These are phyloP conservation scores for Lasiodiplodia sp. DNA, from an alignment of 2,329 filamentous ascomycete species.

Conservation along the genomic window DNA sequence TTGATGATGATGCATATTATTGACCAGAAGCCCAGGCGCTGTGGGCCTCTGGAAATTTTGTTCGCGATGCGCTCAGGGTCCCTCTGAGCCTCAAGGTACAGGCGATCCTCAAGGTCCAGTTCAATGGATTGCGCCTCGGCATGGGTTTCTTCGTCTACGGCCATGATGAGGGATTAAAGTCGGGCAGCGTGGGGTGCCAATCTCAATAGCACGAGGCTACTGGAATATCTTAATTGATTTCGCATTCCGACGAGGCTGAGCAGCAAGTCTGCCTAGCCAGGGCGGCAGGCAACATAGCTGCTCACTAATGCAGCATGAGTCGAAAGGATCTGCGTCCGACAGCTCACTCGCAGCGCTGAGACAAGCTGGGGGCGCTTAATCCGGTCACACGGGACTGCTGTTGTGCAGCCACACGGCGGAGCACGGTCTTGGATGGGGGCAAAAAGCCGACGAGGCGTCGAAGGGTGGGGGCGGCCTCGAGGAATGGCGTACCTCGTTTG, in stretches of 20 bases:
- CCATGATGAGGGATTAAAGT: conserved; percentile 17
- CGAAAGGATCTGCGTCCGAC: neutral
- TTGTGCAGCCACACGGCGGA: conserved; percentile 1
- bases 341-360: neutral
- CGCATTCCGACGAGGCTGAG: conserved; percentile 4
- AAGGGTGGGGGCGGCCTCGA: neutral
- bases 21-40: conserved; percentile 32
- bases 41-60: conserved; percentile 31
- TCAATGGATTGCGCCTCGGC: conserved; percentile 30
- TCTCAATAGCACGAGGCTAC: neutral
- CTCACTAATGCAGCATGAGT: conserved; percentile 17
- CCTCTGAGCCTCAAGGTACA: conserved; percentile 28
- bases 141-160: conserved; percentile 9
- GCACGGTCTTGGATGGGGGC: neutral
- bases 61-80: conserved; percentile 32
- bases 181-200: neutral
- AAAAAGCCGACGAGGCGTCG: neutral
- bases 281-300: neutral
- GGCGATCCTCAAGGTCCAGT: conserved; percentile 28
- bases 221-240: conserved; percentile 6
- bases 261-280: conserved; percentile 13
- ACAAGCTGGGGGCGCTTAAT: neutral
- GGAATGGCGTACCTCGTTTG: neutral
- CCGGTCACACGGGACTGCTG: conserved; percentile 11
- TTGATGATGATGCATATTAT: conserved; percentile 33